These are phyloP conservation scores for Pontederia paniculata DNA, from an alignment of 176 grass and related monocot genomes.

Conservation along the genomic window DNA sequence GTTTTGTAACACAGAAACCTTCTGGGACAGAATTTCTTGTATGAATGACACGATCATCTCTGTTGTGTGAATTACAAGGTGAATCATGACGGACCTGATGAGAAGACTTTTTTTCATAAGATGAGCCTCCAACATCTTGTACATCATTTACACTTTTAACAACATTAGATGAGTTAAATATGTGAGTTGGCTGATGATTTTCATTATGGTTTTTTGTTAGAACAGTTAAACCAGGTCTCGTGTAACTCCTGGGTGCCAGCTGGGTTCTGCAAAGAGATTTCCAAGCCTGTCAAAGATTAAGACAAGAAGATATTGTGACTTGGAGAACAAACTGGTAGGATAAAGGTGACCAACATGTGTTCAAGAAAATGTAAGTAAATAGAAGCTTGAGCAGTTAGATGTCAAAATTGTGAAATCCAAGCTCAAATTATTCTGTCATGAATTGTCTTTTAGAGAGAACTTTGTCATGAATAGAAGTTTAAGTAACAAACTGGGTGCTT, in stretches of 20 bases:
- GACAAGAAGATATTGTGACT: not conserved
- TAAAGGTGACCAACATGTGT: not conserved
- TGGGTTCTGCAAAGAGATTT: slow-evolving; percentile 50
- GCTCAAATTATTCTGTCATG: no score
- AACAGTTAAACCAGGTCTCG: slow-evolving; percentile 79
- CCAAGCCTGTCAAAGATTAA: slow-evolving; percentile 52
- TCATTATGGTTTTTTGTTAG: slow-evolving; percentile 24
- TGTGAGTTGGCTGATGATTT: slow-evolving; percentile 6
- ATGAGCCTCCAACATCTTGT: slow-evolving; percentile 17
- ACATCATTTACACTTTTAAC: slow-evolving; percentile 19
- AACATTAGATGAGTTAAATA: slow-evolving; percentile 25
- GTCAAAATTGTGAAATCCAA: not conserved
- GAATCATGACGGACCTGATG: not conserved
- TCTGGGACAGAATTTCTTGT: slow-evolving; percentile 12
- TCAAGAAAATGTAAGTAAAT: slow-evolving; percentile 14
- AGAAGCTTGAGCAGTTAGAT: no score
- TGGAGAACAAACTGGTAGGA: not conserved
- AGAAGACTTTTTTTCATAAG: slow-evolving; percentile 18
- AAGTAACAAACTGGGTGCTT: no score
- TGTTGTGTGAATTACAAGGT: slow-evolving; percentile 13
- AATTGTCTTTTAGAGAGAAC: no score
- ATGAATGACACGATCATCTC: slow-evolving; percentile 16
- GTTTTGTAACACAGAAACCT: slow-evolving; percentile 11
- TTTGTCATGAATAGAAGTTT: no score
- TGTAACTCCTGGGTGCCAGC: slow-evolving; percentile 46